Evolutionary conservation across 305 asterid species (phyloP).

Genomic region (Fraxinus dipetala): DNA sequence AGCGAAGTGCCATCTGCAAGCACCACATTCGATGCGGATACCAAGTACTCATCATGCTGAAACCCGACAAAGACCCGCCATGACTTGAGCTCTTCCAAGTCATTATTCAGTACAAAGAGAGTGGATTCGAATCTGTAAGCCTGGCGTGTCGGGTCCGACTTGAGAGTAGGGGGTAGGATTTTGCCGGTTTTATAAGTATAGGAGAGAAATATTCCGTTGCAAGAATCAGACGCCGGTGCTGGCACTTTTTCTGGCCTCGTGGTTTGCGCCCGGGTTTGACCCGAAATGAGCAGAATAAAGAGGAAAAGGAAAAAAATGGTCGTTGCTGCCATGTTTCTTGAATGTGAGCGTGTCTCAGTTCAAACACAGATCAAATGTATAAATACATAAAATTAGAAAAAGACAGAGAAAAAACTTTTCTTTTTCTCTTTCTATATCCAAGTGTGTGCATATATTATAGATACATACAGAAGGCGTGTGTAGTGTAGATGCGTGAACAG

Average conservation of each 20-base stretch:
- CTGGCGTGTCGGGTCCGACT: slow-evolving; percentile 36
- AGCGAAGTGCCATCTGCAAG: slow-evolving; percentile 68
- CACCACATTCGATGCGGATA: slow-evolving; percentile 76
- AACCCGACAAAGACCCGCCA: slow-evolving; percentile 92
- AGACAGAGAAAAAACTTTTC: slow-evolving; percentile 10
- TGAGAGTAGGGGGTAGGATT: slow-evolving; percentile 51
- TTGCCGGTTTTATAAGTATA: slow-evolving; percentile 48
- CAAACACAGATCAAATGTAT: slow-evolving; percentile 20
- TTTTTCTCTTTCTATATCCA: neutral
- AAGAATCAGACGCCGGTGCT: slow-evolving; percentile 52
- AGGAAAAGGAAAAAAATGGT: slow-evolving; percentile 20
- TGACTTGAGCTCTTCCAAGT: slow-evolving; percentile 57
- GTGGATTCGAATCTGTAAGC: slow-evolving; percentile 72
- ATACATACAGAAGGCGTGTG: neutral
- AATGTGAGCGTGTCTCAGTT: slow-evolving; percentile 24
- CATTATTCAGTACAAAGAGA: slow-evolving; percentile 61
- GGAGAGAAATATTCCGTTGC: slow-evolving; percentile 72
- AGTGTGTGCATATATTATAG: neutral
- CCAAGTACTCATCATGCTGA: slow-evolving; percentile 65
- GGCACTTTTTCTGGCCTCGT: slow-evolving; percentile 30
- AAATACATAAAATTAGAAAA: slow-evolving; percentile 22
- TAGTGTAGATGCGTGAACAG: slow-evolving; percentile 24
- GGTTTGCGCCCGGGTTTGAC: slow-evolving; percentile 32
- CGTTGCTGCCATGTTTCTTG: slow-evolving; percentile 29
- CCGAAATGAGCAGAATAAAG: neutral